These are phyloP conservation scores for Solanum microdontum DNA, from an alignment of 257 asterid genomes.

Conservation along the genomic window DNA sequence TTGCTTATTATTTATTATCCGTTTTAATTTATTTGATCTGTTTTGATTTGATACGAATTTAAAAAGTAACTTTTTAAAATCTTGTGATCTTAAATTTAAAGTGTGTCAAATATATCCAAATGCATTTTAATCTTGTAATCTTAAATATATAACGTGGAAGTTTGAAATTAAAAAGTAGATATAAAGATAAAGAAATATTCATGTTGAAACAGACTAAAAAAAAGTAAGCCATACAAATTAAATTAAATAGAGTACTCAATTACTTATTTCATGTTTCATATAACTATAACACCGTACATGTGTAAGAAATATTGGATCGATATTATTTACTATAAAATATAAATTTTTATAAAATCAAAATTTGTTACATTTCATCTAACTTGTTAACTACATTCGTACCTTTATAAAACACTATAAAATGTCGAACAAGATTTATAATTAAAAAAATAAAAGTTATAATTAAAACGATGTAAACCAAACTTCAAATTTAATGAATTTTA, in stretches of 20 bases:
- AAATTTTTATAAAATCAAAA: no score
- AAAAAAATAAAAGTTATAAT: neutral
- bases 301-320: no score
- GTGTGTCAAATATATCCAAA: rapidly evolving
- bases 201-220: rapidly evolving
- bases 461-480: neutral
- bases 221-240: no score
- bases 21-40: rapidly evolving
- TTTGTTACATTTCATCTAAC: neutral
- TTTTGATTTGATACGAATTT: neutral
- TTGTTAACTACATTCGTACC: neutral
- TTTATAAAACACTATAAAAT: neutral
- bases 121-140: rapidly evolving
- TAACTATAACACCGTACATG: no score
- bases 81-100: no score
- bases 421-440: neutral
- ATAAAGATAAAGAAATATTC: no score
- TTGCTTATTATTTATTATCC: slow-evolving; percentile 5
- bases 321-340: neutral
- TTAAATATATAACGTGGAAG: no score
- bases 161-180: no score
- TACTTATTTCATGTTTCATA: neutral
- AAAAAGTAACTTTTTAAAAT: rapidly evolving
- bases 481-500: neutral
- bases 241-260: no score